These are phyloP conservation scores for Podosphaera fusca DNA, from an alignment of 2,329 filamentous ascomycete genomes.

Conservation along the genomic window DNA sequence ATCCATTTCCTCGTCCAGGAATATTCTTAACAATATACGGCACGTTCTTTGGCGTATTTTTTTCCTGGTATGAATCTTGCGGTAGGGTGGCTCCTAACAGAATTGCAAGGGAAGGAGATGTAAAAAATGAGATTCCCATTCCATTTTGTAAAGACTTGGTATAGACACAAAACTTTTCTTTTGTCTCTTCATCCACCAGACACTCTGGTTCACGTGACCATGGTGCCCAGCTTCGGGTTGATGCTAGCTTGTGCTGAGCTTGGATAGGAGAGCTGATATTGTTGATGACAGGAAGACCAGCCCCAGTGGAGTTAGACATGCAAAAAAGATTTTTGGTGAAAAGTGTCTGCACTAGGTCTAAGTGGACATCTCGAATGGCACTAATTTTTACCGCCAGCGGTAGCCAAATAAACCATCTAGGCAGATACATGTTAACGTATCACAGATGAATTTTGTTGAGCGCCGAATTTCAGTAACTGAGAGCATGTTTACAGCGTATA, in stretches of 20 bases:
- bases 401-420: no score
- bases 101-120: conserved; percentile 7
- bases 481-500: no score
- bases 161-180: conserved; percentile 11
- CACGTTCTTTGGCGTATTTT: conserved; percentile 8
- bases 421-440: no score
- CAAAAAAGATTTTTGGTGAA: no score
- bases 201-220: conserved; percentile 11
- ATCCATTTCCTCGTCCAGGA: conserved; percentile 11
- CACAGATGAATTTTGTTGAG: no score
- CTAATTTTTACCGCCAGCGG: no score
- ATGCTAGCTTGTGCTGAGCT: not conserved
- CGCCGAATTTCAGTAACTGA: no score
- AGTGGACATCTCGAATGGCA: no score
- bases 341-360: no score
- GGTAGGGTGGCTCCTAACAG: conserved; percentile 9
- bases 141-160: conserved; percentile 11
- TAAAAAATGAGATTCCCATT: conserved; percentile 13
- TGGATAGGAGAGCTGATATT: not conserved
- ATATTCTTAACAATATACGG: conserved; percentile 10
- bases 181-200: conserved; percentile 4
- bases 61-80: conserved; percentile 4
- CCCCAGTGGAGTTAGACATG: no score
- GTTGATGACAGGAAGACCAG: no score
- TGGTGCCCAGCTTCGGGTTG: not conserved